phyloP scores from a whole-genome alignment of 495 filamentous ascomycete genomes.

The Thermothielavioides terrestris region DNA sequence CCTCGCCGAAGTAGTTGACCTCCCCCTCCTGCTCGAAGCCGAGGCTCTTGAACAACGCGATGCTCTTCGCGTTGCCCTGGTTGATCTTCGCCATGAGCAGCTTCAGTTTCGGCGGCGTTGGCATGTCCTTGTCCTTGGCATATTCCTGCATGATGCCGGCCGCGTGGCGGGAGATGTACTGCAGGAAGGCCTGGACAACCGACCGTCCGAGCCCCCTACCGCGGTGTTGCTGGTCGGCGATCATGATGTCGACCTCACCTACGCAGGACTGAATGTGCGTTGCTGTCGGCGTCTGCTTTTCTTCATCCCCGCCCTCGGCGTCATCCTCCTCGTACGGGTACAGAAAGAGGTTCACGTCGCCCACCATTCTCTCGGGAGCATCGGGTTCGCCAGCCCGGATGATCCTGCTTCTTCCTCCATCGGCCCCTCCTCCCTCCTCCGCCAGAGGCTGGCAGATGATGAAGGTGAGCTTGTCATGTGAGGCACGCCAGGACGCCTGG shows the following conservation, averaged over 20 bases:
- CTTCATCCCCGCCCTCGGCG: conserved; percentile 26
- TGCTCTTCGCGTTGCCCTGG: conserved; percentile 30
- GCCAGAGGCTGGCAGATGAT: conserved; percentile 48
- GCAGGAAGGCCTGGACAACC: conserved; percentile 57
- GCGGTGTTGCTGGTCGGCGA: conserved; percentile 52
- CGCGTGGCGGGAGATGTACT: conserved; percentile 48
- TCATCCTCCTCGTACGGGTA: conserved; percentile 38
- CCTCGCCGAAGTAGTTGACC: conserved; percentile 45
- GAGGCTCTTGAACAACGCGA: conserved; percentile 37
- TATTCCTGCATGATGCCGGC: conserved; percentile 54
- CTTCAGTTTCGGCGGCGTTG: conserved; percentile 14
- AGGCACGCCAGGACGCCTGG: conserved; percentile 71
- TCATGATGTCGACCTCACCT: conserved; percentile 86
- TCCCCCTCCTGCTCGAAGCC: conserved; percentile 38
- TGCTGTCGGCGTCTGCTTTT: not conserved
- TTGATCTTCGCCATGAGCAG: conserved; percentile 42
- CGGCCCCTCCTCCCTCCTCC: not conserved
- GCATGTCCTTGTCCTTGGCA: conserved; percentile 6
- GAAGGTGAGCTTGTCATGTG: conserved; percentile 68
- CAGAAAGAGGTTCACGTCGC: conserved; percentile 83
- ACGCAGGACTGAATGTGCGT: conserved; percentile 30
- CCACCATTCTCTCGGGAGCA: conserved; percentile 54
- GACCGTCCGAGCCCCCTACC: conserved; percentile 58
- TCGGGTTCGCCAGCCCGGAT: conserved; percentile 40
- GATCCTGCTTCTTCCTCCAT: not conserved